Base-by-base conservation (phyloP, 2,329 filamentous ascomycete species). In the Verticillium zaregamsianum region DNA sequence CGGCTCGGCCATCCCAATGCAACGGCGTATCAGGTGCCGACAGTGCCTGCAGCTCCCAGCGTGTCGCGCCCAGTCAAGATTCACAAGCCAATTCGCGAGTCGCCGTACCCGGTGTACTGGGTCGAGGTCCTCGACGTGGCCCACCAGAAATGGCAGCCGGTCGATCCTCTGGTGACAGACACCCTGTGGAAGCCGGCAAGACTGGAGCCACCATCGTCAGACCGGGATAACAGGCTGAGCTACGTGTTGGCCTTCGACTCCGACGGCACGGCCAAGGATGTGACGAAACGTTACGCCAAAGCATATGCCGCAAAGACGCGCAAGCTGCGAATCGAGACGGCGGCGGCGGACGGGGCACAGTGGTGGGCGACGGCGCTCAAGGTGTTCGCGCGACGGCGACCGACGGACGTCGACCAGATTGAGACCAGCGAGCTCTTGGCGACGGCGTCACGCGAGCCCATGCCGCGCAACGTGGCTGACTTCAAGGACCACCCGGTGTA, bases 231-330 rank as follows among this genome's bases (percentile, higher is more conserved):
- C 67, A 84, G 79, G 60, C 85, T 99, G 76, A 84, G 82, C 11
- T 99, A 99, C 69, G 93, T 90, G 0, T 80, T 99, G 59, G 92
- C 89, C 0, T 97, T 97, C 66, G 90, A 96, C 66, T 86, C 88
- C 14, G 90, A 96, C 66, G 90, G 88, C 3, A 86, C 85, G 15
- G 92, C 87, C 1, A 87, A 85, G 69, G 95, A 99, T 69, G 91
- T 99, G 0, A 99, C 95, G 0, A 84, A 87, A 61, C 86, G 95
- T 17, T 99, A 99, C 71, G 84, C 88, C 1, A 96, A 95, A 73
- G 89, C 90, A 0, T 98, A 90, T 76, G 95, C 93, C 68, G 91
- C 93, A 25, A 98, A 98, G 75, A 97, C 93, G 1, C 85, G 91
- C 25, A 92, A 88, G 66, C 76, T 85, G 62, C 87, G 95, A n/a